A percentile compares a stretch with the other conserved stretches of the same genome.
These are phyloP conservation scores for Pinus tabuliformis DNA, from an alignment of 75 land plant species.

Conservation along the genomic window DNA sequence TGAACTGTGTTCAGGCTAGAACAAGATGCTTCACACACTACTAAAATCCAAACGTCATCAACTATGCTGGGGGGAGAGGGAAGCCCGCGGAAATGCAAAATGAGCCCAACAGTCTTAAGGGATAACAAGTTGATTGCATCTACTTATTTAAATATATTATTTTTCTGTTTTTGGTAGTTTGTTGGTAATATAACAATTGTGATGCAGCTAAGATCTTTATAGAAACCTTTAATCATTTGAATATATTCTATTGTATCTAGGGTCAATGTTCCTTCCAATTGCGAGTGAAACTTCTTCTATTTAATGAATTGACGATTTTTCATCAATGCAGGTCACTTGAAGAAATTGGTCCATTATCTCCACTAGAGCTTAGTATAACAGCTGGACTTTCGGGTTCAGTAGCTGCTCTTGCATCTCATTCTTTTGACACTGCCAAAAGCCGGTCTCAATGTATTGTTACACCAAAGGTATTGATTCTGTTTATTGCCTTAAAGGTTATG, in stretches of 20 bases:
- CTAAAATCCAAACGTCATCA: too few species aligned
- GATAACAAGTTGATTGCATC: too few species aligned
- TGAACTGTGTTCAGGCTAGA: too few species aligned
- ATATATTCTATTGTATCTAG: not conserved
- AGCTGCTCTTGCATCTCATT: constrained; percentile 71
- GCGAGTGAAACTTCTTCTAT: not conserved
- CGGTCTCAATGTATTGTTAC: constrained; percentile 57
- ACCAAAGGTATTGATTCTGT: constrained; percentile 53
- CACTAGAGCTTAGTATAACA: constrained; percentile 49
- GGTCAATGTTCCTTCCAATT: not conserved
- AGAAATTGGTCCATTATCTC: constrained; percentile 64
- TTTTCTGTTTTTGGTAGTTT: not conserved
- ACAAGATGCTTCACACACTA: too few species aligned
- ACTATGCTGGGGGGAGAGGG: too few species aligned
- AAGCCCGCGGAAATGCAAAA: too few species aligned
- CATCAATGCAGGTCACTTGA: constrained; percentile 32
- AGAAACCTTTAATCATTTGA: not conserved
- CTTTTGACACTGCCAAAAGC: constrained; percentile 65
- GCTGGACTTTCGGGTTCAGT: constrained; percentile 68
- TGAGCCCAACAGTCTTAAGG: too few species aligned
- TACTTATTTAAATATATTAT: too few species aligned
- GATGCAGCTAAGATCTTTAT: not conserved
- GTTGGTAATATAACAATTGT: not conserved
- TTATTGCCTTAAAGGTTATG: too few species aligned
- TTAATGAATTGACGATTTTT: not conserved